phyloP scores from a whole-genome alignment of 2,329 filamentous ascomycete species.

The Gaeumannomyces sp. region DNA sequence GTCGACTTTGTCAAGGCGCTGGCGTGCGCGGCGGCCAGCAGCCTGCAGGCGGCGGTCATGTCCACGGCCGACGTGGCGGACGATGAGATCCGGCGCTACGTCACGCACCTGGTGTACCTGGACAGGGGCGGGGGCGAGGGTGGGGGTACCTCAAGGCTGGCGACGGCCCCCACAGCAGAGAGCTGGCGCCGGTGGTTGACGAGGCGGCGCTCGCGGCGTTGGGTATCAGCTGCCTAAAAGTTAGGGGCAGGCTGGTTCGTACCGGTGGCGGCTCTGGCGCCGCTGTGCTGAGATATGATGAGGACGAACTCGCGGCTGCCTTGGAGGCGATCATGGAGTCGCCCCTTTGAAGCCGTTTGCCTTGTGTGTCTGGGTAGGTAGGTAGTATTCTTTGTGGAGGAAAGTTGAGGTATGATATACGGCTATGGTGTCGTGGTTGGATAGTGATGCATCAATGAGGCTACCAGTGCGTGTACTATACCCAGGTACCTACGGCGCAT shows the following conservation, averaged over 20 bases:
- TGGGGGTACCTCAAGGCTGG: neutral
- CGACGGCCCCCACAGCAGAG: slow-evolving; percentile 15
- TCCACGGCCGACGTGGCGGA: slow-evolving; percentile 18
- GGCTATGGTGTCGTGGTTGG: neutral
- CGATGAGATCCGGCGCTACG: slow-evolving; percentile 57
- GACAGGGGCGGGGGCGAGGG: slow-evolving; percentile 40
- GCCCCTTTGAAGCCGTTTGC: neutral
- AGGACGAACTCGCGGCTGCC: slow-evolving; percentile 65
- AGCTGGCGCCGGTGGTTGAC: slow-evolving; percentile 64
- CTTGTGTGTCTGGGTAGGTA: neutral
- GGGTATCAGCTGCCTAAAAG: slow-evolving; percentile 70
- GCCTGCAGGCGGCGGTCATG: slow-evolving; percentile 17
- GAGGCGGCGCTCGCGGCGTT: slow-evolving; percentile 53
- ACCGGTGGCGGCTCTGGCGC: slow-evolving; percentile 20
- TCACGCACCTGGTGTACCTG: slow-evolving; percentile 79
- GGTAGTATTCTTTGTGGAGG: neutral
- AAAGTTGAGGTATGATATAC: neutral
- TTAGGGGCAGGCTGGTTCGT: slow-evolving; percentile 63
- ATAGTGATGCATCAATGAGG: neutral
- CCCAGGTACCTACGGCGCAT: neutral
- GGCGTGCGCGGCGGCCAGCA: slow-evolving; percentile 49
- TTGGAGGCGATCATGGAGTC: slow-evolving; percentile 62
- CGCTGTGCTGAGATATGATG: slow-evolving; percentile 63
- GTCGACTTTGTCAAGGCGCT: slow-evolving; percentile 79
- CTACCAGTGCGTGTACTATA: neutral